Evolutionary conservation across 140 eudicot genomes (phyloP).

Genomic region (Oenanthe javanica): DNA sequence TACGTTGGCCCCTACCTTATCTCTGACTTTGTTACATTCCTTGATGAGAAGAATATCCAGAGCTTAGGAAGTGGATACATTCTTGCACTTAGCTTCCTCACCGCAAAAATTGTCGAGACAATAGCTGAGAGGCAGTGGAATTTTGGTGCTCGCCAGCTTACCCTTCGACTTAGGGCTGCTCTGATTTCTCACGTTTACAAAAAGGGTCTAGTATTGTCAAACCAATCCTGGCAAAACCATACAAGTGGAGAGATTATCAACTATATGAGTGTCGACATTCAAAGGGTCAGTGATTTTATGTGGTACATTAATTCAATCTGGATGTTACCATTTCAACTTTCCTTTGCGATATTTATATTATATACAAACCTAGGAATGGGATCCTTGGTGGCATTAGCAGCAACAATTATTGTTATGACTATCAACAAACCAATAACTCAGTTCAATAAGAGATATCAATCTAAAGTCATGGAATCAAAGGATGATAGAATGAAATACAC

Average conservation of each 20-base stretch:
- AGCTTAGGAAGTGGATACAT: slow-evolving; percentile 66
- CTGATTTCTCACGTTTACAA: slow-evolving; percentile 68
- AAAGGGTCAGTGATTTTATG: slow-evolving; percentile 72
- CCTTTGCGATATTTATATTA: slow-evolving; percentile 56
- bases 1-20: slow-evolving; percentile 92
- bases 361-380: slow-evolving; percentile 77
- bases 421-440: slow-evolving; percentile 72
- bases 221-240: slow-evolving; percentile 63
- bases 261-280: slow-evolving; percentile 84
- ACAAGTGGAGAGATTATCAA: slow-evolving; percentile 93
- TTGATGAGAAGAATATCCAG: slow-evolving; percentile 45
- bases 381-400: slow-evolving; percentile 62
- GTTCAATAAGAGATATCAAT: slow-evolving; percentile 59
- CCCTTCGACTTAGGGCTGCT: slow-evolving; percentile 80
- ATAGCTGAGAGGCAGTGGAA: slow-evolving; percentile 92
- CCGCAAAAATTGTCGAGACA: slow-evolving; percentile 86
- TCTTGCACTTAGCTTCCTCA: slow-evolving; percentile 65
- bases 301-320: slow-evolving; percentile 79
- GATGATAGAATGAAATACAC: slow-evolving; percentile 90
- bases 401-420: slow-evolving; percentile 57
- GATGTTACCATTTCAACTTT: slow-evolving; percentile 76
- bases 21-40: slow-evolving; percentile 58
- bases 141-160: slow-evolving; percentile 86
- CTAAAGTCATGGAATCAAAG: slow-evolving; percentile 83
- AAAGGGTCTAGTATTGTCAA: slow-evolving; percentile 73